Evolutionary conservation across 345 rosid genomes (phyloP).

Genomic region (Tarenaya hassleriana): DNA sequence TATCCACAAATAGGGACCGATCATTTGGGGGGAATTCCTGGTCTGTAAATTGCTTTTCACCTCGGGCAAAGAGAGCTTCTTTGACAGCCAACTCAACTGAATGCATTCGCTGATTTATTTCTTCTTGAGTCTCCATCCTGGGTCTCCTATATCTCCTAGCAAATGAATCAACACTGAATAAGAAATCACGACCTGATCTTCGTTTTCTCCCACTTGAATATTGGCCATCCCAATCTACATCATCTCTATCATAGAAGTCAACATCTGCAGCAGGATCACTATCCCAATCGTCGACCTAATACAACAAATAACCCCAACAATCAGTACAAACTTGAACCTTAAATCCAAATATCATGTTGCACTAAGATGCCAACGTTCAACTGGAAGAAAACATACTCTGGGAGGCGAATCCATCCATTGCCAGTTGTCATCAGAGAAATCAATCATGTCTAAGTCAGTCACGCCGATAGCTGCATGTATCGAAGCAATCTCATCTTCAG

Average conservation of each 20-base stretch:
- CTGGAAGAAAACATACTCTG: conserved; percentile 46
- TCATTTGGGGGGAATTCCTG: conserved; percentile 97
- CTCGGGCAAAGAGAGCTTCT: conserved; percentile 87
- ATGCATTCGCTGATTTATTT: conserved; percentile 90
- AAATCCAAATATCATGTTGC: conserved; percentile 10
- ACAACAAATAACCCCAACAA: conserved; percentile 24
- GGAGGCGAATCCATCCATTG: conserved; percentile 97
- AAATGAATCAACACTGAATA: conserved; percentile 78
- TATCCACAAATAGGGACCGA: conserved; percentile 82
- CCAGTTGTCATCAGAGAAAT: conserved; percentile 88
- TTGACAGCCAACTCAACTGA: conserved; percentile 96
- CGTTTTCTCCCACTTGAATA: conserved; percentile 95
- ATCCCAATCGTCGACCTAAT: conserved; percentile 95
- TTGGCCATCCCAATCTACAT: conserved; percentile 98
- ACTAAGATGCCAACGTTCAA: conserved; percentile 15
- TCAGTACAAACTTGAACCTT: conserved; percentile 11
- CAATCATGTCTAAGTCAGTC: conserved; percentile 67
- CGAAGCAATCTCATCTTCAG: conserved; percentile 84
- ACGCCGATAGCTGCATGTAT: conserved; percentile 73
- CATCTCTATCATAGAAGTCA: conserved; percentile 95
- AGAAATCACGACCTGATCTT: conserved; percentile 75
- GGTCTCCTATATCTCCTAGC: conserved; percentile 89
- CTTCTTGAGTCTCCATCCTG: conserved; percentile 89
- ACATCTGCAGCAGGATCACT: conserved; percentile 96
- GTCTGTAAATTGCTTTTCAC: conserved; percentile 85